Evolutionary conservation across 345 rosid species (phyloP).

Genomic region (Aquilaria malaccensis): DNA sequence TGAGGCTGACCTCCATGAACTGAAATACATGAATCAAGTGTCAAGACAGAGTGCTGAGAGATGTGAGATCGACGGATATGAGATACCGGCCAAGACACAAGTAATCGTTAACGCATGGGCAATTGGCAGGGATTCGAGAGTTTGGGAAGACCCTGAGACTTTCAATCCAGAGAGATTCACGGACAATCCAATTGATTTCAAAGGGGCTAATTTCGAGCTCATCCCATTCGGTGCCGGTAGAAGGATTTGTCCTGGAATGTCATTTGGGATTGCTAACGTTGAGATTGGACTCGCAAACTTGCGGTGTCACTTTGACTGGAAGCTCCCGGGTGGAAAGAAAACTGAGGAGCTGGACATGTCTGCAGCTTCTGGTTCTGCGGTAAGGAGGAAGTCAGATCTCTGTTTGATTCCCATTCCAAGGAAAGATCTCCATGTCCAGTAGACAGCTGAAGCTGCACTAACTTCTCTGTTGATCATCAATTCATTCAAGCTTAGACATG

Average conservation of each 20-base stretch:
- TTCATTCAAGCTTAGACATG: too few species aligned
- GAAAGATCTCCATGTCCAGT: neutral
- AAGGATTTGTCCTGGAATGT: constrained; percentile 23
- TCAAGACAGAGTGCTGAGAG: constrained; percentile 15
- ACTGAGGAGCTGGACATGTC: constrained; percentile 9
- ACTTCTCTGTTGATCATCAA: too few species aligned
- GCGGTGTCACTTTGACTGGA: constrained; percentile 20
- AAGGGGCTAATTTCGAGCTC: constrained; percentile 14
- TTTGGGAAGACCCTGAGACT: constrained; percentile 15
- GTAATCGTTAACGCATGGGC: constrained; percentile 22
- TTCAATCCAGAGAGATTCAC: constrained; percentile 23
- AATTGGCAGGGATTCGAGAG: constrained; percentile 14
- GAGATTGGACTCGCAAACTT: constrained; percentile 19
- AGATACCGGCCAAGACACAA: constrained; percentile 16
- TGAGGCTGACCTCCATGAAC: constrained; percentile 3
- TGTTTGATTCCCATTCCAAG: neutral
- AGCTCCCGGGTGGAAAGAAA: constrained; percentile 8
- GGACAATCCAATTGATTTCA: constrained; percentile 8
- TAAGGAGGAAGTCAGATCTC: constrained; percentile 4
- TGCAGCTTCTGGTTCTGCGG: neutral
- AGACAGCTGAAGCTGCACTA: too few species aligned
- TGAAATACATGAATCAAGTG: constrained; percentile 13
- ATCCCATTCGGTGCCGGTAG: constrained; percentile 24
- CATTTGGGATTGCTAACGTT: constrained; percentile 4
- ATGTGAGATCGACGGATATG: constrained; percentile 12